Evolutionary conservation across 2,329 filamentous ascomycete genomes (phyloP), one percentile per base, ranked within the genome.

Genomic region (Neurospora crassa): DNA sequence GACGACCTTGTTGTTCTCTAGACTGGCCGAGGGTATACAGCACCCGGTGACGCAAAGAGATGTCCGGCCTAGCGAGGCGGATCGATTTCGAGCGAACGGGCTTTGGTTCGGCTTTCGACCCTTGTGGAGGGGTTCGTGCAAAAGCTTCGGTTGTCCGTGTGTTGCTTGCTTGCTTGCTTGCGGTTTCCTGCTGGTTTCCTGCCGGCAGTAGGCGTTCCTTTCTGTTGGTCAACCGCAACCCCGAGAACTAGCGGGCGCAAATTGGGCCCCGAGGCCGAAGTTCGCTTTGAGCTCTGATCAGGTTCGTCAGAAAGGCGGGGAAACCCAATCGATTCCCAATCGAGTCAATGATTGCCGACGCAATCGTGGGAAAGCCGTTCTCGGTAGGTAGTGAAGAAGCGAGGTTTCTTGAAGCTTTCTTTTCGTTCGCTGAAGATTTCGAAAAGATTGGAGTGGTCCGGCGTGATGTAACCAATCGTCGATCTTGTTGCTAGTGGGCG

Each of bases 121-220:
- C 37, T 8, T 8, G 34, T 63, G 53, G 53, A 63, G 53, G 20
- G 53, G 53, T 63, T 63, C 29, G 53, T 63, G 53, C 53, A 63
- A 63, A 63, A 63, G 53, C 53, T 63, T 29, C 53, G 14, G 20
- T 5, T 34, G 47, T 59, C 47, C 5, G 47, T 59, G 47, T 59
- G 47, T 59, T 59, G 24, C 20, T 59, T 59, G 45, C 45, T 24
- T 37, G 34, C 34, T 37, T 29, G 47, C 47, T n/a, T 63, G 53
- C 29, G 53, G 37, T 68, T 76, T 37, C 24, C 70, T 74, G 71
- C 71, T 74, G 73, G 59, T 74, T 72, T 69, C 42, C 53, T 63
- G 53, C 53, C 53, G 53, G 53, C 53, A 63, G 53, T 63, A 63
- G 53, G 53, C 53, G 53, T 53, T 53, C 47, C 47, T 53, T 29